Evolutionary conservation across 1,284 basidiomycete species (phyloP).

Genomic region (Megacollybia platyphylla): DNA sequence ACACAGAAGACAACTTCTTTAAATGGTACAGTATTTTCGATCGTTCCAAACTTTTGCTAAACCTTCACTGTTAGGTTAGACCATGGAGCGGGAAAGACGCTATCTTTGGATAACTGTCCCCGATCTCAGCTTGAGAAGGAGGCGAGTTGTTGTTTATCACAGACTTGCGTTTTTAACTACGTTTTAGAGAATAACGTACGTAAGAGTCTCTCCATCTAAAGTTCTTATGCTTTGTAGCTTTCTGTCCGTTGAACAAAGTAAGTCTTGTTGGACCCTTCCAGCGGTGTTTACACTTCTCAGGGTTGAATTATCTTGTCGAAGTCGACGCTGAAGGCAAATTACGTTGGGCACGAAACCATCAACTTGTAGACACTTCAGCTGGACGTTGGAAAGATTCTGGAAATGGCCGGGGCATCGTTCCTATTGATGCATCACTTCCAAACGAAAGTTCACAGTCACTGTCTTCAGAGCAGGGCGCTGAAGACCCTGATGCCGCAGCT

Average conservation of each 20-base stretch:
- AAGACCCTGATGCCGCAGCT: conserved; percentile 22
- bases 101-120: conserved; percentile 55
- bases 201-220: background rate
- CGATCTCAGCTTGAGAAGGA: conserved; percentile 60
- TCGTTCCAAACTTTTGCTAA: background rate
- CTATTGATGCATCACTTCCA: conserved; percentile 19
- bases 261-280: conserved; percentile 6
- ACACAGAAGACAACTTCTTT: conserved; percentile 64
- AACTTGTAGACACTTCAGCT: conserved; percentile 49
- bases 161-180: background rate
- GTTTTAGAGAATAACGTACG: conserved; percentile 22
- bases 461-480: conserved; percentile 13
- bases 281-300: conserved; percentile 13
- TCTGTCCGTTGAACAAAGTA: conserved; percentile 56
- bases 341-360: conserved; percentile 57
- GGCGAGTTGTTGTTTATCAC: conserved; percentile 15
- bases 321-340: conserved; percentile 54
- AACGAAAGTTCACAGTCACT: conserved; percentile 10
- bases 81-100: conserved; percentile 48
- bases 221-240: conserved; percentile 27
- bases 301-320: conserved; percentile 58
- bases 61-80: conserved; percentile 46
- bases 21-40: conserved; percentile 29
- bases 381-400: conserved; percentile 56
- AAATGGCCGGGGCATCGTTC: conserved; percentile 42